phyloP scores from a whole-genome alignment of 1,284 basidiomycete genomes.

The Cryptococcus maquisensis region DNA sequence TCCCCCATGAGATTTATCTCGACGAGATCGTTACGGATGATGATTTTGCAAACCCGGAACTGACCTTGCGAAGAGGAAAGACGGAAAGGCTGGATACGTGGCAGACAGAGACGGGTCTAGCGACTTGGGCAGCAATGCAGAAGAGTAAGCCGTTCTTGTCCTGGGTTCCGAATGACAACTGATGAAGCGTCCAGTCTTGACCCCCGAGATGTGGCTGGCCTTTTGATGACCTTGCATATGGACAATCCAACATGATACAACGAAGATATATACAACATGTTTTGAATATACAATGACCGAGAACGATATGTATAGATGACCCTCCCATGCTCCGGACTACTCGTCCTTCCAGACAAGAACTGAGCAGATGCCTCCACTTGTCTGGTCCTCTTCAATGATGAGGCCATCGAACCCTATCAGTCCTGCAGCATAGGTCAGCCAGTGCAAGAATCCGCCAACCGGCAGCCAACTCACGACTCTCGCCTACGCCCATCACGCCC shows the following conservation, averaged over 20 bases:
- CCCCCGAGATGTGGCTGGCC: conserved; percentile 36
- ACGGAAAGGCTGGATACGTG: conserved; percentile 14
- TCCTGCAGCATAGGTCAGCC: conserved; percentile 20
- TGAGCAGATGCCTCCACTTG: conserved; percentile 56
- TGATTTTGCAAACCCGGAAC: conserved; percentile 14
- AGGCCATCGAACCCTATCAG: conserved; percentile 76
- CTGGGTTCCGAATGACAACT: not conserved
- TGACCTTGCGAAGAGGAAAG: conserved; percentile 17
- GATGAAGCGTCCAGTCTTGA: conserved; percentile 25
- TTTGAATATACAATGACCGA: not conserved
- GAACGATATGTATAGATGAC: not conserved
- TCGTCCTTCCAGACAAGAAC: conserved; percentile 32
- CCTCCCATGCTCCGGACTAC: not conserved
- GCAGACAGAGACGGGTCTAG: conserved; percentile 23
- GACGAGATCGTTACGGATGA: conserved; percentile 20
- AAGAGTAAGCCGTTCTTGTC: conserved; percentile 24
- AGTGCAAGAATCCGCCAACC: not conserved
- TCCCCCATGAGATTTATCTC: conserved; percentile 28
- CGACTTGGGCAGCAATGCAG: conserved; percentile 34
- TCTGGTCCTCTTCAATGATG: conserved; percentile 68
- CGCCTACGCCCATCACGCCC: conserved; percentile 26
- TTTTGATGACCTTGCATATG: conserved; percentile 15
- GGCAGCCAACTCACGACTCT: conserved; percentile 22
- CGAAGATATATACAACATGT: not conserved
- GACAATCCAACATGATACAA: conserved; percentile 1